A percentile compares a stretch with the other conserved stretches of the same genome.
Conservation (phyloP, 805 yeast genomes). For the Lipomyces spencermartinsiae region DNA sequence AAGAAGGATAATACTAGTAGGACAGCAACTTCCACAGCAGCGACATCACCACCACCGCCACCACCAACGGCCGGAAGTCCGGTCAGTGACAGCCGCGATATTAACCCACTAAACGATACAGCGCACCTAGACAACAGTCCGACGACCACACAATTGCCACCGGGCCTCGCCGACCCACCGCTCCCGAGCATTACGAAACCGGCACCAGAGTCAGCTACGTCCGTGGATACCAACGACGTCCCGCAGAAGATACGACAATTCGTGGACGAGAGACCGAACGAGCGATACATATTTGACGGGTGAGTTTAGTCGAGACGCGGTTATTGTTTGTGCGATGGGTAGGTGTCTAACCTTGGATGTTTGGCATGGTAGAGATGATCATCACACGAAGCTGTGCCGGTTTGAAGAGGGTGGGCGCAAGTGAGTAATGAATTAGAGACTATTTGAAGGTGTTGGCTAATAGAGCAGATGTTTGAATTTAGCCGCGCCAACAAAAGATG, state of each 20-base stretch:
- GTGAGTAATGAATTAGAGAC: conserved; percentile 11
- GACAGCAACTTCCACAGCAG: no score
- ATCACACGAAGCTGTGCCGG: conserved; percentile 25
- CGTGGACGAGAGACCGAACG: conserved; percentile 18
- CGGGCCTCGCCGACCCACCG: neutral
- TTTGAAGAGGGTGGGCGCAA: conserved; percentile 11
- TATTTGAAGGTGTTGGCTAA: neutral
- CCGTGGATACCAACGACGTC: neutral
- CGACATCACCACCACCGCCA: neutral
- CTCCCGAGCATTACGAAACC: neutral
- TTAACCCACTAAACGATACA: neutral
- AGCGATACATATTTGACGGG: conserved; percentile 27
- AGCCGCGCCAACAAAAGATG: conserved; percentile 25
- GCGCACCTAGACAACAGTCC: neutral
- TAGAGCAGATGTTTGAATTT: conserved; percentile 21
- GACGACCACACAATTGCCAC: neutral
- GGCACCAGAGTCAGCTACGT: neutral
- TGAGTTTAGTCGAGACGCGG: neutral
- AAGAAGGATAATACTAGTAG: neutral
- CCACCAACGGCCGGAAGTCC: neutral
- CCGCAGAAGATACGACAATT: conserved; percentile 9
- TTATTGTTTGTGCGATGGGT: neutral
- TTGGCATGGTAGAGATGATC: conserved; percentile 11
- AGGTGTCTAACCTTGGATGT: neutral
- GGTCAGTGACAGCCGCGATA: neutral